These are phyloP conservation scores for Pinus taeda DNA, from an alignment of 75 land plant species.

Conservation along the genomic window DNA sequence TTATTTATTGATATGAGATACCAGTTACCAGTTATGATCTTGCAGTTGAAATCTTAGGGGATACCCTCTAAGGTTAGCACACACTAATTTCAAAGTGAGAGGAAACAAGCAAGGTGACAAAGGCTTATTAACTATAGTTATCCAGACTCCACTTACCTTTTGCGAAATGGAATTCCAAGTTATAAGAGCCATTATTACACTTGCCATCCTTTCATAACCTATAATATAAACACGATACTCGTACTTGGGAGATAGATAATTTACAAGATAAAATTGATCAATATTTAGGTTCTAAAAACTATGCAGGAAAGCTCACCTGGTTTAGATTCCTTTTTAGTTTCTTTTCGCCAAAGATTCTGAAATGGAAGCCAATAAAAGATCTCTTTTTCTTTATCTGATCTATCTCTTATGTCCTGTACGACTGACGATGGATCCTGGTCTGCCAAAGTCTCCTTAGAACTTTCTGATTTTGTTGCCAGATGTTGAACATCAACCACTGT, in stretches of 20 bases:
- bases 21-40: too few relatives aligned
- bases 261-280: background rate
- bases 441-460: background rate
- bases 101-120: too few relatives aligned
- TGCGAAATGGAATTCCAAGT: too few relatives aligned
- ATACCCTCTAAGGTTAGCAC: too few relatives aligned
- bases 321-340: background rate
- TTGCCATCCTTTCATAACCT: background rate
- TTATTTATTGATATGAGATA: too few relatives aligned
- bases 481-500: background rate
- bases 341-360: background rate
- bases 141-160: too few relatives aligned
- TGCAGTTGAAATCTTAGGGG: too few relatives aligned
- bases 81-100: too few relatives aligned
- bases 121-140: too few relatives aligned
- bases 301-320: background rate
- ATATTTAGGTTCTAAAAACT: background rate
- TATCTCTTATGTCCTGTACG: background rate
- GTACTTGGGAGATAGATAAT: background rate
- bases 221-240: background rate
- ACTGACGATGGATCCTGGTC: background rate
- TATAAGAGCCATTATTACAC: background rate
- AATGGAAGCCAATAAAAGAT: constrained; percentile 3
- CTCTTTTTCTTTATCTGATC: background rate
- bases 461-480: background rate